Base-by-base conservation (phyloP, 148 eudicot genomes). In the Rhododendron vialii region DNA sequence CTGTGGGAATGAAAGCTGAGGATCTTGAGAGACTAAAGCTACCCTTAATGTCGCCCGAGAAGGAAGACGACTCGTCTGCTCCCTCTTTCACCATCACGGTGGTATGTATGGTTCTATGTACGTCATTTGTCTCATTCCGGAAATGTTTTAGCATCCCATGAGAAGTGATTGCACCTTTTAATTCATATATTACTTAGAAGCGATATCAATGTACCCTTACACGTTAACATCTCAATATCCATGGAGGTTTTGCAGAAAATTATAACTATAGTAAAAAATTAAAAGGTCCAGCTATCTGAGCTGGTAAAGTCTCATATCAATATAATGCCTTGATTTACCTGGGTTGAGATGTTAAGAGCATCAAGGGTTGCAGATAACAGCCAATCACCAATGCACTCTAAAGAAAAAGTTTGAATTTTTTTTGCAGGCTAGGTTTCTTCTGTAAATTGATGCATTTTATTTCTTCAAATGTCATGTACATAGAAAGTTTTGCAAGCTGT, bases 1-100 rank as follows among this genome's bases (percentile, higher is more conserved):
- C 99, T 0, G 99, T 92, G 1, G 98, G 98, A 63, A 95, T 95
- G 98, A 94, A 81, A 81, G 98, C 84, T 7, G 96, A 93, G 36
- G 98, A 97, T 88, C 95, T 97, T 65, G 92, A 90, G 87, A 92
- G 96, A 85, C 86, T 95, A 75, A 90, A 90, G 82, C 98, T 97
- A 78, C 98, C 98, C 26, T 90, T 94, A 71, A 97, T 97, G 98
- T 92, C 96, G 20, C 93, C 95, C 0, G 93, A 94, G 83, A 84
- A 84, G 10, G 95, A 95, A 86, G 88, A 94, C 48, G 93, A 91
- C 86, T 91, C 96, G 2, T 90, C 91, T 77, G 93, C 95, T 79
- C 98, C 98, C 38, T 89, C 98, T 79, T 97, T 95, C 88, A 93
- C 99, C 11, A 89, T 95, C 88, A 92, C 98, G 20, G 99, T 97